These are phyloP conservation scores for Hypoxylon sp. DNA, from an alignment of 2,329 filamentous ascomycete genomes.

Conservation along the genomic window DNA sequence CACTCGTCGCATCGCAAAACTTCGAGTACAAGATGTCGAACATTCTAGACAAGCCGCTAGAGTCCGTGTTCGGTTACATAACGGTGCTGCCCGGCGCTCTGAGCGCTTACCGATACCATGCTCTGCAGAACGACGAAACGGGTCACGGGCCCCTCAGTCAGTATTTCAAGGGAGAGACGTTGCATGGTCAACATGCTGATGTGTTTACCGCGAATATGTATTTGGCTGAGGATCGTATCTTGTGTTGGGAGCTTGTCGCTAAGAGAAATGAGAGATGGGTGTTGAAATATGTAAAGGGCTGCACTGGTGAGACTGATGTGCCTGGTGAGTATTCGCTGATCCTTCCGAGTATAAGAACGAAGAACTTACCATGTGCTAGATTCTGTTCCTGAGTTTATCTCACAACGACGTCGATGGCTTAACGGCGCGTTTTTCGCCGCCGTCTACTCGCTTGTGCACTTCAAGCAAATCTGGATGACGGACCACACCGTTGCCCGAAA, in stretches of 20 bases:
- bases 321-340: slow-evolving; percentile 73
- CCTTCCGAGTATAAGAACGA: slow-evolving; percentile 11
- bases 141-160: slow-evolving; percentile 93
- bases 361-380: slow-evolving; percentile 66
- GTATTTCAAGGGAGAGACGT: slow-evolving; percentile 97
- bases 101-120: slow-evolving; percentile 96
- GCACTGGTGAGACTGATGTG: slow-evolving; percentile 97
- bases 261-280: slow-evolving; percentile 97
- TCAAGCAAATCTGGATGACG: slow-evolving; percentile 90
- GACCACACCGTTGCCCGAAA: slow-evolving; percentile 93
- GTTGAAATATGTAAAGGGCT: slow-evolving; percentile 96
- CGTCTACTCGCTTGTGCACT: slow-evolving; percentile 96
- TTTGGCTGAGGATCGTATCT: slow-evolving; percentile 95
- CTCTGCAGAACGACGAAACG: slow-evolving; percentile 96
- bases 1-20: slow-evolving; percentile 94
- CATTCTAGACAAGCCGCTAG: slow-evolving; percentile 96
- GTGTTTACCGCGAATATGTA: slow-evolving; percentile 99
- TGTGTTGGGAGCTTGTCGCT: slow-evolving; percentile 95
- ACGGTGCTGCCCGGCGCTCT: slow-evolving; percentile 96
- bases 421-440: slow-evolving; percentile 99
- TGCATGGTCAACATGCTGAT: slow-evolving; percentile 88
- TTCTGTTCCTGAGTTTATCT: slow-evolving; percentile 94
- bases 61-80: slow-evolving; percentile 98
- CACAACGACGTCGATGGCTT: slow-evolving; percentile 94
- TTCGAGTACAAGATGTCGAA: slow-evolving; percentile 99